A percentile compares a stretch with the other conserved stretches of the same genome.
Conservation (phyloP, 2,329 filamentous ascomycete species). For the Fusarium robinianum region DNA sequence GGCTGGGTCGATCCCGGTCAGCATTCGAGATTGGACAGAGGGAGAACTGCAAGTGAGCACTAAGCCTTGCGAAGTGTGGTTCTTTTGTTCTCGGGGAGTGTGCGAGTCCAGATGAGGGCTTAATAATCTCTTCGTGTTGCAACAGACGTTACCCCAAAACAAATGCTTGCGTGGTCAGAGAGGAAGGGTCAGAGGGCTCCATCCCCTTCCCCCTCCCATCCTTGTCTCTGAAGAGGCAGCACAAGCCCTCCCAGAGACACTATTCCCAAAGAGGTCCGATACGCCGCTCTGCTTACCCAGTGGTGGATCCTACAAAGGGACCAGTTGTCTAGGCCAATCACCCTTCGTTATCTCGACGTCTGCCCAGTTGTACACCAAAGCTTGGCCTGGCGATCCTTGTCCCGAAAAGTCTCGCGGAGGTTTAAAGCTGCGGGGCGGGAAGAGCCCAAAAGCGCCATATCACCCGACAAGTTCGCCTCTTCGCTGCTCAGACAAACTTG, state of each 20-base stretch:
- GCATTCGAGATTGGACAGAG: no score
- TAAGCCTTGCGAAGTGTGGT: no score
- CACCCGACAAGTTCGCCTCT: neutral
- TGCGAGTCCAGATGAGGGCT: no score
- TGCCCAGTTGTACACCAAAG: constrained; percentile 11
- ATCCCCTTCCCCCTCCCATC: no score
- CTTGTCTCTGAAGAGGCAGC: no score
- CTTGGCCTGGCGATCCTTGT: constrained; percentile 6
- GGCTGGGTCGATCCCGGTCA: no score
- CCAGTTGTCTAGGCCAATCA: constrained; percentile 18
- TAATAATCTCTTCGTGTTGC: no score
- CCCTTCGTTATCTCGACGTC: neutral
- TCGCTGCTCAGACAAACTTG: neutral
- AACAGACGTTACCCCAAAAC: no score
- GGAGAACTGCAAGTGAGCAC: no score
- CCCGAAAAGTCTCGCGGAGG: constrained; percentile 1
- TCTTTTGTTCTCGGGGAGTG: no score
- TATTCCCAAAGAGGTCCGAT: constrained; percentile 20
- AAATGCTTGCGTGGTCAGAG: no score
- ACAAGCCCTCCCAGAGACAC: neutral
- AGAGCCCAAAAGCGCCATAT: constrained; percentile 9
- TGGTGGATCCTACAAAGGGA: neutral
- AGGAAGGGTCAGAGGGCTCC: no score
- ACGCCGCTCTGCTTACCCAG: constrained; percentile 14
- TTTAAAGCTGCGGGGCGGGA: constrained; percentile 17